A percentile compares a stretch with the other conserved stretches of the same genome.
These are phyloP conservation scores for Oryza punctata DNA, from an alignment of 176 grass and related monocot species.

Conservation along the genomic window DNA sequence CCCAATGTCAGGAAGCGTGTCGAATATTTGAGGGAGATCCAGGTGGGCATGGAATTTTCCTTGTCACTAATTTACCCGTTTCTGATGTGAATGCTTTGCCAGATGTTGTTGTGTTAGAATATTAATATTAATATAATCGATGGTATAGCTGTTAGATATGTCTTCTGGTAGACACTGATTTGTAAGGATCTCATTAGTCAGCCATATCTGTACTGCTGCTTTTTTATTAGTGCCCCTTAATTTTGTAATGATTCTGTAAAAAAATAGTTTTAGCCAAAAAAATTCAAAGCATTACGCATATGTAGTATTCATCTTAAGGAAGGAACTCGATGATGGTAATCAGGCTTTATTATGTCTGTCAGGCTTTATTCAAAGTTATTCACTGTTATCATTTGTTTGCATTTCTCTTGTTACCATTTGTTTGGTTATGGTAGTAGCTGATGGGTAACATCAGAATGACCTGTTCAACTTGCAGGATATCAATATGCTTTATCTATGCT, in stretches of 20 bases:
- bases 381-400: no score
- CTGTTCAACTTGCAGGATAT: neutral
- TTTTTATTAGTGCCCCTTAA: neutral
- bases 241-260: neutral
- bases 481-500: neutral
- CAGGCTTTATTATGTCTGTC: neutral
- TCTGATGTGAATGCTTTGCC: neutral
- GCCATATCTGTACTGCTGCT: neutral
- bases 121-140: neutral
- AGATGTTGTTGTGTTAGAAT: neutral
- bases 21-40: slow-evolving; percentile 64
- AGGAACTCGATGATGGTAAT: neutral
- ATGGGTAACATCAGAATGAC: neutral
- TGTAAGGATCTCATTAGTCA: neutral
- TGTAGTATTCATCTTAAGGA: neutral
- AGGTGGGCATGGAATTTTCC: slow-evolving; percentile 41
- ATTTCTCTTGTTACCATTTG: no score
- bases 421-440: neutral
- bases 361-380: no score
- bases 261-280: neutral
- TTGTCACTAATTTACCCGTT: neutral
- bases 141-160: neutral
- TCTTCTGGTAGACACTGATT: neutral
- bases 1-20: slow-evolving; percentile 82
- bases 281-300: neutral